Conservation (phyloP, 2,329 filamentous ascomycete species). For the Monilinia laxa region DNA sequence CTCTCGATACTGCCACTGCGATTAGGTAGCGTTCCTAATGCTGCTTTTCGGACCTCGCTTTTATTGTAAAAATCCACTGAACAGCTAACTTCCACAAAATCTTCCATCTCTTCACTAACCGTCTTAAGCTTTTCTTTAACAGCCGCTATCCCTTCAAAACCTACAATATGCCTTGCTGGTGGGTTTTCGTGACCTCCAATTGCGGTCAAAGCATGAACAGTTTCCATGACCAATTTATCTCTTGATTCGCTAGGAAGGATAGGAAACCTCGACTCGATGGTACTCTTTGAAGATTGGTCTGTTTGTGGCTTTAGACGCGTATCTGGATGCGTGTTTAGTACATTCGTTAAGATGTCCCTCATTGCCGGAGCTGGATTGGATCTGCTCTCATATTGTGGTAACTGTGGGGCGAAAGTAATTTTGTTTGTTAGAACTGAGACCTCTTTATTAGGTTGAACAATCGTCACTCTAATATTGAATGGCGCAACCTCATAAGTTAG, state of each 20-base stretch:
- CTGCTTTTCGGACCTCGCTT: constrained; percentile 37
- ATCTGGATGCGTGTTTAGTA: constrained; percentile 74
- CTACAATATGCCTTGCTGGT: constrained; percentile 89
- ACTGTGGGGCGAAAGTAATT: constrained; percentile 77
- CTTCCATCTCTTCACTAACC: constrained; percentile 92
- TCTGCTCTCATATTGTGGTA: constrained; percentile 66
- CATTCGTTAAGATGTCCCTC: constrained; percentile 76
- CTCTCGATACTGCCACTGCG: neutral
- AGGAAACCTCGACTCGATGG: constrained; percentile 68
- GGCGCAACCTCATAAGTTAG: constrained; percentile 94
- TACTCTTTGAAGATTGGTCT: constrained; percentile 29
- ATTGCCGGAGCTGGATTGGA: constrained; percentile 76
- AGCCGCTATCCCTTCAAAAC: constrained; percentile 78
- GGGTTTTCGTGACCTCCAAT: constrained; percentile 97
- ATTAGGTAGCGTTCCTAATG: constrained; percentile 24
- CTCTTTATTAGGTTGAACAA: constrained; percentile 94
- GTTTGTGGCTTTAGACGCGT: constrained; percentile 46
- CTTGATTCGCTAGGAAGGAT: constrained; percentile 66
- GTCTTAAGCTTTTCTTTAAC: constrained; percentile 97
- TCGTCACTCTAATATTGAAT: constrained; percentile 94
- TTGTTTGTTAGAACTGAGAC: constrained; percentile 84
- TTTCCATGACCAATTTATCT: constrained; percentile 78
- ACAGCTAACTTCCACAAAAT: constrained; percentile 85
- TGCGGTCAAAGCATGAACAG: constrained; percentile 84
- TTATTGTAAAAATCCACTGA: constrained; percentile 39